phyloP scores from a whole-genome alignment of 768 basidiomycete genomes.

The Artomyces pyxidatus region DNA sequence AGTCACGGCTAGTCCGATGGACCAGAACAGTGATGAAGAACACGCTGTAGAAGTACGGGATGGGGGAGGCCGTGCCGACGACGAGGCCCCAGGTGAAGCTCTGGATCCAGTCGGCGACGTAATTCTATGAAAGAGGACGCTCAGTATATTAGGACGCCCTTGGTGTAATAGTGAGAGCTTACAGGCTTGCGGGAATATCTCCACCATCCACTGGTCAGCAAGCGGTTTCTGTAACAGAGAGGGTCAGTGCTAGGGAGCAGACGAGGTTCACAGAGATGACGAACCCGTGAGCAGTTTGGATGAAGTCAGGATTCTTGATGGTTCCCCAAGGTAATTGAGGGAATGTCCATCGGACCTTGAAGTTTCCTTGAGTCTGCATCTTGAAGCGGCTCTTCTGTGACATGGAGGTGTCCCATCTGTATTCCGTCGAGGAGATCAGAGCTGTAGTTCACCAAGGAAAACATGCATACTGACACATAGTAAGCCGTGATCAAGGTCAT shows the following conservation, averaged over 20 bases:
- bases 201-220: slow-evolving; percentile 94
- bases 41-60: slow-evolving; percentile 94
- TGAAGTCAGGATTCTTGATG: slow-evolving; percentile 79
- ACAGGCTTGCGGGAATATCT: slow-evolving; percentile 88
- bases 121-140: slow-evolving; percentile 61
- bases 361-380: slow-evolving; percentile 91
- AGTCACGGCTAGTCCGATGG: slow-evolving; percentile 89
- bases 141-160: neutral
- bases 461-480: slow-evolving; percentile 69
- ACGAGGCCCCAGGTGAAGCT: slow-evolving; percentile 78
- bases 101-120: slow-evolving; percentile 89
- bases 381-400: slow-evolving; percentile 97
- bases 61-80: slow-evolving; percentile 66
- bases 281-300: slow-evolving; percentile 91
- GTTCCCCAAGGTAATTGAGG: slow-evolving; percentile 83
- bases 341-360: slow-evolving; percentile 82
- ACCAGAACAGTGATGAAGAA: slow-evolving; percentile 93
- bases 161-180: slow-evolving; percentile 20
- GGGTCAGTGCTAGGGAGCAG: neutral
- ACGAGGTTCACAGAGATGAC: slow-evolving; percentile 8
- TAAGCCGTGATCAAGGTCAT: slow-evolving; percentile 75
- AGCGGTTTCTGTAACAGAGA: slow-evolving; percentile 55
- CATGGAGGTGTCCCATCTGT: slow-evolving; percentile 90
- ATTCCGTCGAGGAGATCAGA: neutral
- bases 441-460: slow-evolving; percentile 1